Evolutionary conservation across 2,329 filamentous ascomycete genomes (phyloP).

Genomic region (Achaetomium macrosporum): DNA sequence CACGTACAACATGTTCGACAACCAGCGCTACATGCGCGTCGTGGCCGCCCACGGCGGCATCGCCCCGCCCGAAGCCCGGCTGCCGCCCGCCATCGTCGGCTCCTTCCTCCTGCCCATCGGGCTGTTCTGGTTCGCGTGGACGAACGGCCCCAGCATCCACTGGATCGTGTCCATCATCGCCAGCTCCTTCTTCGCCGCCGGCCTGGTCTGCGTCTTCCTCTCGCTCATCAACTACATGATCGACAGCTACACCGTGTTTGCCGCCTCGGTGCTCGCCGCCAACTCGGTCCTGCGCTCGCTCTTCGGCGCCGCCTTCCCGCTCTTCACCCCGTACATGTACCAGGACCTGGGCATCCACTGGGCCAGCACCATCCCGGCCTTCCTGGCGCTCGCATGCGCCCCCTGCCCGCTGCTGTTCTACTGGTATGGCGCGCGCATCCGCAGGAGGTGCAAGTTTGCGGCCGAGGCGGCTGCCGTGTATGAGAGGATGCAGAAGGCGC

Average conservation of each 20-base stretch:
- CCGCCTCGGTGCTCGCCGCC: slow-evolving; percentile 67
- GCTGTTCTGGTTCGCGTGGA: slow-evolving; percentile 66
- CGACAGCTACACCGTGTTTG: slow-evolving; percentile 68
- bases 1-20: slow-evolving; percentile 48
- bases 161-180: slow-evolving; percentile 34
- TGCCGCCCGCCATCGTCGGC: slow-evolving; percentile 57
- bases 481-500: slow-evolving; percentile 32
- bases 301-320: slow-evolving; percentile 66
- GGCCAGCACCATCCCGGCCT: slow-evolving; percentile 68
- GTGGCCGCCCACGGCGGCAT: slow-evolving; percentile 43
- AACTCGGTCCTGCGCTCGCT: slow-evolving; percentile 66
- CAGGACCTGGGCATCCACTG: slow-evolving; percentile 63
- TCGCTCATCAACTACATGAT: slow-evolving; percentile 61
- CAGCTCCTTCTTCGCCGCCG: slow-evolving; percentile 35
- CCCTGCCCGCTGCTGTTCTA: neutral
- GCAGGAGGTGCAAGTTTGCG: neutral
- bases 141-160: slow-evolving; percentile 37
- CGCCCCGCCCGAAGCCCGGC: slow-evolving; percentile 60
- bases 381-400: slow-evolving; percentile 30
- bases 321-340: slow-evolving; percentile 62
- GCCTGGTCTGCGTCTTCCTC: slow-evolving; percentile 60
- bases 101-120: slow-evolving; percentile 56
- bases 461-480: slow-evolving; percentile 46
- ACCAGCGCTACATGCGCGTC: slow-evolving; percentile 45
- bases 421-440: neutral